Base-by-base conservation (phyloP, 805 yeast genomes). In the Pichia membranifaciens region DNA sequence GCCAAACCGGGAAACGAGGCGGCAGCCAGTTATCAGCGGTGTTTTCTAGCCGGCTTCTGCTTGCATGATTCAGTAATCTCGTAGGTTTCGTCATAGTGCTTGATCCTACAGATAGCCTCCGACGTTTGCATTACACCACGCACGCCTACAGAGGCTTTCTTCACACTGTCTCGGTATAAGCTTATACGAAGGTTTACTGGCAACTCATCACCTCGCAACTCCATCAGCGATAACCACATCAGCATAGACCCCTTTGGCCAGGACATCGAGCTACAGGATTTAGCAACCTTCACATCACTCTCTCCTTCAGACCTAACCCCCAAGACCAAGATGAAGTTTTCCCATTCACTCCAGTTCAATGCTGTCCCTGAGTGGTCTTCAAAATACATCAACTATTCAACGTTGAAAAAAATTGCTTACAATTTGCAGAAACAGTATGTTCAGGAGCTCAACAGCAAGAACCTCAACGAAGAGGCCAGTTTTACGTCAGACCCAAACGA, bases 301-400 rank as follows among this genome's bases (percentile, higher is more conserved):
- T n/a, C 16, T 22, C 23, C 32, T 15, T 20, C 32, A 20, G 18
- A 28, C 21, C 29, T 8, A 17, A 4, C n/a, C 5, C 17, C 17
- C n/a, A 18, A 18, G 5, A n/a, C 15, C 4, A 42, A 35, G 23
- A 91, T 91, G 99, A 91, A 91, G 76, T 91, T 91, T 69, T 84
- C 96, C 22, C 96, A 90, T 62, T 87, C 96, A 5, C 70, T 91
- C 54, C 96, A 91, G 74, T 90, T 91, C 68, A 91, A 91, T 66
- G 96, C 98, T 21, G 98, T 93, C 4, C 97, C 99, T 2, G 98
- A 93, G 65, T 91, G 99, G 99, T 79, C 96, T 12, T 82, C 95
- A 23, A 81, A 86, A 62, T 91, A 91, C 66, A 82, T 91, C 48
- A 90, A 95, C 47, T 91, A 91, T 66, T 85, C 96, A 1, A 82